Conservation (phyloP, 1,284 basidiomycete species). For the Microbotryum lychnidis-dioicae region DNA sequence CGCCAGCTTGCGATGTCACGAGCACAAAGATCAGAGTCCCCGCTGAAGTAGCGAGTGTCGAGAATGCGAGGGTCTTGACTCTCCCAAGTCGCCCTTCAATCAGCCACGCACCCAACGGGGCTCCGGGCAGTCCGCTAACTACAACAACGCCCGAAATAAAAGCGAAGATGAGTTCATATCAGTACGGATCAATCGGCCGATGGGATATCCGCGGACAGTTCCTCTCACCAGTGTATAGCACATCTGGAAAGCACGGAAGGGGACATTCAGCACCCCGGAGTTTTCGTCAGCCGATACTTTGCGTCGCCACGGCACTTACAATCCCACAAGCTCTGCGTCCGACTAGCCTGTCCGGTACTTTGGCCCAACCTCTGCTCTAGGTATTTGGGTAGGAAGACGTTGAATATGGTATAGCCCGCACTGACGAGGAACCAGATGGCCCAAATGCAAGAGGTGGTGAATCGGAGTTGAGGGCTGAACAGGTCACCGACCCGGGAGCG, state of each 20-base stretch:
- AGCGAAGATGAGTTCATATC: background rate
- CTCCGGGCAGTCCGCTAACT: slow-evolving; percentile 15
- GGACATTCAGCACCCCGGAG: background rate
- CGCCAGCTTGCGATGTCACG: slow-evolving; percentile 54
- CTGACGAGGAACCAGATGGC: slow-evolving; percentile 57
- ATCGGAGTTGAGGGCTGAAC: slow-evolving; percentile 48
- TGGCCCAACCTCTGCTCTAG: slow-evolving; percentile 53
- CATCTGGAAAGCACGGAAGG: slow-evolving; percentile 7
- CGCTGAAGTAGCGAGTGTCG: slow-evolving; percentile 69
- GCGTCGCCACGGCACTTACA: slow-evolving; percentile 66
- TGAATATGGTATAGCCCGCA: slow-evolving; percentile 61
- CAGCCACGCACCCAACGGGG: slow-evolving; percentile 77
- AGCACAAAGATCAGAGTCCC: slow-evolving; percentile 67
- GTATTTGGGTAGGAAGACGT: slow-evolving; percentile 86
- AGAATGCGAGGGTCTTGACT: slow-evolving; percentile 64
- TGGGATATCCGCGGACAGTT: background rate
- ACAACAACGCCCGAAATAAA: slow-evolving; percentile 2
- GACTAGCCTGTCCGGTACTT: slow-evolving; percentile 7
- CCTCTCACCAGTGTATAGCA: slow-evolving; percentile 15
- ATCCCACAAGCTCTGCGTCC: slow-evolving; percentile 32
- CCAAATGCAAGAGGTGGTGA: slow-evolving; percentile 50
- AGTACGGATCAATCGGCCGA: no score
- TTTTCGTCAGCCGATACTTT: slow-evolving; percentile 77
- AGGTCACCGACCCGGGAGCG: slow-evolving; percentile 64
- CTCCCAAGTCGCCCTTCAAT: slow-evolving; percentile 72